Percentiles rank a stretch among this genome's conserved stretches.
These are phyloP conservation scores for Aquilaria sinensis DNA, from an alignment of 345 rosid genomes.

Conservation along the genomic window DNA sequence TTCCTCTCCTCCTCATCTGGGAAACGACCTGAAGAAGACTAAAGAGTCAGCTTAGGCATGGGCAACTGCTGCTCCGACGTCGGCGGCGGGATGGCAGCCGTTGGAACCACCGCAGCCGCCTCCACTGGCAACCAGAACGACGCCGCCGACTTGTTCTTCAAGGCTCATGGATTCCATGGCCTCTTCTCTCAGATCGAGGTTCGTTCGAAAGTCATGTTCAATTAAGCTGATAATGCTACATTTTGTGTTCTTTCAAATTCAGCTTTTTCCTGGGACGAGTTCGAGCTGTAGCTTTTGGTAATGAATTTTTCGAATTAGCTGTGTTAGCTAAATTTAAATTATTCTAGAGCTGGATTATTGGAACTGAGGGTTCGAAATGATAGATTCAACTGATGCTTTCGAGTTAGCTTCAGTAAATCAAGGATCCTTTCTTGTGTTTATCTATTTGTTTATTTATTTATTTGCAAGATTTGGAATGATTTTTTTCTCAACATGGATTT, in stretches of 20 bases:
- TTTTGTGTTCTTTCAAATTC: background rate
- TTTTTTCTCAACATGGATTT: background rate
- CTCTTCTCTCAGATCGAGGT: slow-evolving; percentile 89
- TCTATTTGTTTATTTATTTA: background rate
- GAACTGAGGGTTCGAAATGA: no score
- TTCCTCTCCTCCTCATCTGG: background rate
- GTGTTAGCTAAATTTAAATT: no score
- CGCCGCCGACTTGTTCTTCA: slow-evolving; percentile 60
- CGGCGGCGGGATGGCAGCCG: slow-evolving; percentile 55
- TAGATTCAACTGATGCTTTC: no score
- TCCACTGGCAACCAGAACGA: slow-evolving; percentile 39
- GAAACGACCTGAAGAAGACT: background rate
- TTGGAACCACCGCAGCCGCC: slow-evolving; percentile 41
- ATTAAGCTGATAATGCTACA: background rate
- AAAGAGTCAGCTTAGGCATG: slow-evolving; percentile 28
- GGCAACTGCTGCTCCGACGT: slow-evolving; percentile 88
- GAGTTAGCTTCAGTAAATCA: background rate
- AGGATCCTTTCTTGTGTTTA: background rate
- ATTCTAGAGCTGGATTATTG: no score
- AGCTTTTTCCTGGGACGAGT: no score
- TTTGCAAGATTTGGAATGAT: background rate
- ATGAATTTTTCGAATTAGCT: no score
- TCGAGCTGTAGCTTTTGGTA: no score
- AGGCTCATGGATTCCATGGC: slow-evolving; percentile 63
- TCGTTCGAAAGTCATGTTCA: background rate